Base-by-base conservation (phyloP, 1,139 yeast species). In the Spencermartinsiella ligniputridi region DNA sequence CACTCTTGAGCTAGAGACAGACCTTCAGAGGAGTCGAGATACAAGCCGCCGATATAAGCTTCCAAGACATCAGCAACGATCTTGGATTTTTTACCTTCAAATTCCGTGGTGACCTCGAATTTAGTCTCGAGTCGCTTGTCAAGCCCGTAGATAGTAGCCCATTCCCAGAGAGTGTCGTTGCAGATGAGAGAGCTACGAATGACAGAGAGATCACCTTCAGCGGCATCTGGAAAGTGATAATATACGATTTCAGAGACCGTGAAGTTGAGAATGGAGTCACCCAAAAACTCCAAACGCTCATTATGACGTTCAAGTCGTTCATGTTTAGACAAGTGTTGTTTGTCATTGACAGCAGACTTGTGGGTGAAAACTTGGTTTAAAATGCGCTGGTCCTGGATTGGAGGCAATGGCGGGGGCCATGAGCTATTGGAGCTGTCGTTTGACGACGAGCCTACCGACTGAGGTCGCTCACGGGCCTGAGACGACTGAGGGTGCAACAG, bases 251-350 rank as follows among this genome's bases (percentile, higher is more conserved):
- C 69, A 0, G 97, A 83, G 40, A 86, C 81, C 37, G 83, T 70
- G 49, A 78, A 78, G 58, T 89, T 87, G 52, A 92, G 69, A 16
- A 89, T 78, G 0, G 97, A 82, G 66, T 94, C 99, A 17, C 99
- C 99, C 36, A 89, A 68, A 60, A 89, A 94, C 66, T 94, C 99
- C 33, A 92, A 71, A 43, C 98, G 74, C 69, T 94, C 98, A 63
- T 92, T 89, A 58, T 89, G 92, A 2, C 80, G 68, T 39, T 74
- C 70, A 20, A 83, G 69, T 45, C 78, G 70, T 51, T 84, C 92
- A 1, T 70, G 65, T 42, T 74, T 76, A 9, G 77, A 69, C 41
- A 83, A 63, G 55, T 79, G 79, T 6, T 47, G 48, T 52, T 79
- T 76, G 50, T 77, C 78, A 50, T 79, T 78, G 21, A 83, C 76